Conservation (phyloP, 2,329 filamentous ascomycete genomes). For the Colletotrichum eremochloae region DNA sequence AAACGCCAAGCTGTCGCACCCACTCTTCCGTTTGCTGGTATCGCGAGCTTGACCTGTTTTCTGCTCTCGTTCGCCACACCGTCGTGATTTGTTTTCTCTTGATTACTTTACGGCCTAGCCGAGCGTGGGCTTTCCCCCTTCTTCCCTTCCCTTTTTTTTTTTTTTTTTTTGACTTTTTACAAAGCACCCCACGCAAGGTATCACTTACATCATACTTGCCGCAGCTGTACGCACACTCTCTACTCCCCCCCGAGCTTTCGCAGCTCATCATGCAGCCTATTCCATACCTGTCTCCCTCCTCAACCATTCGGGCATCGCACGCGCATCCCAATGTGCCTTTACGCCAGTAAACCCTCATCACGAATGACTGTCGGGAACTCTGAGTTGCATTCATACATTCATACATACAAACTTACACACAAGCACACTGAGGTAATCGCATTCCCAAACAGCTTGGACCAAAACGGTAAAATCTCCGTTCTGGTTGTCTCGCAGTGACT, state of each 20-base stretch:
- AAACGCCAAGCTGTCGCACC: neutral
- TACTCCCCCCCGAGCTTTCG: neutral
- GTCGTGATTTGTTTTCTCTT: constrained; percentile 1
- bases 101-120: constrained; percentile 16
- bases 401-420: neutral
- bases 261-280: constrained; percentile 7
- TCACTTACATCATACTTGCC: constrained; percentile 13
- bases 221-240: neutral
- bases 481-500: constrained; percentile 38
- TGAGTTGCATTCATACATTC: constrained; percentile 6
- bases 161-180: constrained; percentile 7
- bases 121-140: constrained; percentile 6
- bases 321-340: neutral
- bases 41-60: constrained; percentile 5
- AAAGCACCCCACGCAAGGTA: constrained; percentile 4
- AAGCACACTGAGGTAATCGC: constrained; percentile 1
- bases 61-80: constrained; percentile 22
- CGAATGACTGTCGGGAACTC: constrained; percentile 14
- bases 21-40: constrained; percentile 13
- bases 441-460: constrained; percentile 37
- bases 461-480: constrained; percentile 39
- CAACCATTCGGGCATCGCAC: constrained; percentile 30
- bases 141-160: neutral
- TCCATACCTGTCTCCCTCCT: constrained; percentile 31
- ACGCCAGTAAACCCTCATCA: constrained; percentile 2